Base-by-base conservation (phyloP, 2,329 filamentous ascomycete species). In the Grosmannia huntii region DNA sequence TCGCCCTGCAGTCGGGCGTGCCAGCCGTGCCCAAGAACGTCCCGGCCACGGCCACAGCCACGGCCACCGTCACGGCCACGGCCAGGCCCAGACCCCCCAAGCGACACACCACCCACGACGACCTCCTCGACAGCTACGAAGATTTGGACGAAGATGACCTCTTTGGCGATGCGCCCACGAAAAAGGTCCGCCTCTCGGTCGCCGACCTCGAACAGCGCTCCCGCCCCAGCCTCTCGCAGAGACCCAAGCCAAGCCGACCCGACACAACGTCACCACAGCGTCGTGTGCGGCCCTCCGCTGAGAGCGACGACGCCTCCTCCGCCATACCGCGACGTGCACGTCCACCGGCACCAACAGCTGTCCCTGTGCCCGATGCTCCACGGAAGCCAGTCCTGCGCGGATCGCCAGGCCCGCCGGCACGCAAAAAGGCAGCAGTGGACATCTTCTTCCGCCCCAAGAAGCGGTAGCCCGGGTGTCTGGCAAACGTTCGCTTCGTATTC, bases 381-480 rank as follows among this genome's bases (percentile, higher is more conserved):
- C 44, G 27, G 27, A 56, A 48, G 21, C 44, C 55, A 4, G n/a
- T 31, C 9, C 10, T 19, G 25, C 23, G 23, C n/a, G 14, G 23
- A 25, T 27, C 52, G 36, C 21, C 48, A 49, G 33, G 23, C 7
- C 46, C 57, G 36, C 56, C 53, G 5, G 50, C 19, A 10, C 59
- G 57, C 49, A 79, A 79, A 64, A 72, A 76, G 57, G 77, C 77
- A 64, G 65, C 69, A 0, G 73, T 75, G 5, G 73, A 74, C 60
- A 69, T 79, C n/a, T 81, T 81, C 61, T 78, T 79, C 75, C 71
- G 69, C 51, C 74, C 70, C 6, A 76, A 76, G 66, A 78, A 73
- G 65, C 49, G 57, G 31, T 63, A 49, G 58, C 19, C 25, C 9
- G 6, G 19, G 14, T 48, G 28, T 36, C 19, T 41, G 21, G 4